Conservation (phyloP, 768 basidiomycete species). For the Termitomyces sp. region DNA sequence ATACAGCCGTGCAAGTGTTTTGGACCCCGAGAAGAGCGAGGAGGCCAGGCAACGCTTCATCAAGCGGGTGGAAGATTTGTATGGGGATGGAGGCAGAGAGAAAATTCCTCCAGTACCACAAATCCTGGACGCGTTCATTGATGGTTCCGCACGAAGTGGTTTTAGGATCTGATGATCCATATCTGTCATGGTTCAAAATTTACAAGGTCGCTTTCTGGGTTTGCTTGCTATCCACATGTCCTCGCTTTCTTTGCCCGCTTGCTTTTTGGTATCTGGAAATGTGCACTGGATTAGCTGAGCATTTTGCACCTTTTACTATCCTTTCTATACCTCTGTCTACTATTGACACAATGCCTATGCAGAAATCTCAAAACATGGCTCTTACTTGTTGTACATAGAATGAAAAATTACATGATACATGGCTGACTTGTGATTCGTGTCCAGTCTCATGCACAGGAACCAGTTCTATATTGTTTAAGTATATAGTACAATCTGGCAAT, state of each 20-base stretch:
- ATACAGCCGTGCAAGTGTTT: conserved; percentile 48
- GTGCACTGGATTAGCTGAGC: conserved; percentile 10
- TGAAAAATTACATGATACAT: not conserved
- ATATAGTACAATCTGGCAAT: too few relatives aligned
- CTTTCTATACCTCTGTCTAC: not conserved
- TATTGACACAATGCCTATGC: not conserved
- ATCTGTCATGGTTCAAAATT: not conserved
- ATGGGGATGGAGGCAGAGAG: conserved; percentile 35
- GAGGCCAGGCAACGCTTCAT: conserved; percentile 47
- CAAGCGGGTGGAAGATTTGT: conserved; percentile 49
- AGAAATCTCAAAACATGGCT: not conserved
- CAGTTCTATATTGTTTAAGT: too few relatives aligned
- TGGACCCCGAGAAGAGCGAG: conserved; percentile 52
- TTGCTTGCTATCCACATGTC: not conserved
- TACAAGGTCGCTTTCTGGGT: conserved; percentile 1
- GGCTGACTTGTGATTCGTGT: not conserved
- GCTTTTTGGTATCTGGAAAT: not conserved
- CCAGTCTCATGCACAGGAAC: too few relatives aligned
- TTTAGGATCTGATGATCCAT: conserved; percentile 17
- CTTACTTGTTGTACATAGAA: not conserved
- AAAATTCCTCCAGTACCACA: conserved; percentile 44
- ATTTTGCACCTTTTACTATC: conserved; percentile 2
- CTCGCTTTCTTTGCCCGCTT: not conserved
- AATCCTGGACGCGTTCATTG: conserved; percentile 31
- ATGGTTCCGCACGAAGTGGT: conserved; percentile 20